A percentile compares a stretch with the other conserved stretches of the same genome.
phyloP scores from a whole-genome alignment of 1,284 basidiomycete genomes.

The Exobasidium cylindrosporum region DNA sequence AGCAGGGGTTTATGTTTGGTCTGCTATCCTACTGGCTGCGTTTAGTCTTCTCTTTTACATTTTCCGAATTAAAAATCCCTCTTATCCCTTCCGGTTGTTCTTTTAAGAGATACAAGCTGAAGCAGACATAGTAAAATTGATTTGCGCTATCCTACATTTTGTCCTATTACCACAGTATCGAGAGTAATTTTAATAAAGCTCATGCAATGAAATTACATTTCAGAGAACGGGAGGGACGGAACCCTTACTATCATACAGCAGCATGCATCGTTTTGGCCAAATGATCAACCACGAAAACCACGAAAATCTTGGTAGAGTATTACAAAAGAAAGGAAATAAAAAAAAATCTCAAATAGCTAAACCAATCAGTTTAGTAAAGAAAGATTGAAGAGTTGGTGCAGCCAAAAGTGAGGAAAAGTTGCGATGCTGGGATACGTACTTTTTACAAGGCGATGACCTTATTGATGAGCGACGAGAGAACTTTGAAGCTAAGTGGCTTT shows the following conservation, averaged over 20 bases:
- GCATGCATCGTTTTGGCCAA: neutral
- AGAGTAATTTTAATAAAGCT: too few species aligned
- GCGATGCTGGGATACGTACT: too few species aligned
- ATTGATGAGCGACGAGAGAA: neutral
- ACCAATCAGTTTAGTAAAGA: too few species aligned
- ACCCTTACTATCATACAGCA: neutral
- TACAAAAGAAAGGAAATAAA: too few species aligned
- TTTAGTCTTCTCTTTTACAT: conserved; percentile 84
- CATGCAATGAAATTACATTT: too few species aligned
- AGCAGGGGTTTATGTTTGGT: conserved; percentile 84
- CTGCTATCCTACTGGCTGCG: conserved; percentile 73
- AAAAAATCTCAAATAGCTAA: too few species aligned
- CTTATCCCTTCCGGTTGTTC: conserved; percentile 57
- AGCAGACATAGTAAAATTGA: too few species aligned
- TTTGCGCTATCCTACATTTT: too few species aligned
- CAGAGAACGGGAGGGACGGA: neutral
- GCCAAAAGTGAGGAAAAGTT: too few species aligned
- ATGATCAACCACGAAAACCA: neutral
- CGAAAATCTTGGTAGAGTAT: neutral
- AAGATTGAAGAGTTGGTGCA: too few species aligned
- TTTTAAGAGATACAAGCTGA: conserved; percentile 12
- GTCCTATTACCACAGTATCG: too few species aligned
- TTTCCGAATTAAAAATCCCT: conserved; percentile 80
- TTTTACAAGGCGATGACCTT: neutral
- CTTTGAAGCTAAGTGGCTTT: conserved; percentile 33